phyloP scores from a whole-genome alignment of 169 alveolate genomes.

The Cryptosporidium viatorum region DNA sequence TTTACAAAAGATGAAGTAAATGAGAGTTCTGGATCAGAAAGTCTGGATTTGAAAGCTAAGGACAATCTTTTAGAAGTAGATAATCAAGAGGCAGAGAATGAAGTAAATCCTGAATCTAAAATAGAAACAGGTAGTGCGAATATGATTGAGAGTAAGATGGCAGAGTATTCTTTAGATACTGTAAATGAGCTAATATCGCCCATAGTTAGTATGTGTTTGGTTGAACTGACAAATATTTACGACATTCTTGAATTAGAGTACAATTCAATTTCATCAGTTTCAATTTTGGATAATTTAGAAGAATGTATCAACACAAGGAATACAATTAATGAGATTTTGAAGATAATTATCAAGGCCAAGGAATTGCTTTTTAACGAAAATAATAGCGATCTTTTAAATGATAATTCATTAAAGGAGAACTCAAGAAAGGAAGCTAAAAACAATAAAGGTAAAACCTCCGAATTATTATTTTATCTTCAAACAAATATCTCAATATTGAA shows the following conservation, averaged over 20 bases:
- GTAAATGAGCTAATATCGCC: constrained; percentile 18
- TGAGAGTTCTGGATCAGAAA: neutral
- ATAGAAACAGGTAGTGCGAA: neutral
- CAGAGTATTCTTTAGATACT: neutral
- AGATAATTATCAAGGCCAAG: constrained; percentile 37
- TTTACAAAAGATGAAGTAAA: neutral
- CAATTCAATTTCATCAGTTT: constrained; percentile 38
- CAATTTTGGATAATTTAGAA: constrained; percentile 36
- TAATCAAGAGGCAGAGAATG: neutral
- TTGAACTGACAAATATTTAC: constrained; percentile 19
- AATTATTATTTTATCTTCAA: constrained; percentile 33
- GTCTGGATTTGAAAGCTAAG: neutral
- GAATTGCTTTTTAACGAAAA: constrained; percentile 14
- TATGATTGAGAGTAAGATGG: neutral
- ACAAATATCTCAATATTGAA: constrained; percentile 47
- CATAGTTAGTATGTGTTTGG: constrained; percentile 24
- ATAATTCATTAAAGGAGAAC: neutral
- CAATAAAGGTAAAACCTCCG: constrained; percentile 12
- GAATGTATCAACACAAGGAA: constrained; percentile 43
- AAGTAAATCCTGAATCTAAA: neutral
- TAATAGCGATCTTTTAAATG: neutral
- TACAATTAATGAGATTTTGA: constrained; percentile 22
- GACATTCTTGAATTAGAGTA: constrained; percentile 26
- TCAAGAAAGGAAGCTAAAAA: neutral
- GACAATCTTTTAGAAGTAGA: neutral